Evolutionary conservation across 306 rosid genomes (phyloP), one percentile per base, ranked within the genome.

Genomic region (Myrica gale): DNA sequence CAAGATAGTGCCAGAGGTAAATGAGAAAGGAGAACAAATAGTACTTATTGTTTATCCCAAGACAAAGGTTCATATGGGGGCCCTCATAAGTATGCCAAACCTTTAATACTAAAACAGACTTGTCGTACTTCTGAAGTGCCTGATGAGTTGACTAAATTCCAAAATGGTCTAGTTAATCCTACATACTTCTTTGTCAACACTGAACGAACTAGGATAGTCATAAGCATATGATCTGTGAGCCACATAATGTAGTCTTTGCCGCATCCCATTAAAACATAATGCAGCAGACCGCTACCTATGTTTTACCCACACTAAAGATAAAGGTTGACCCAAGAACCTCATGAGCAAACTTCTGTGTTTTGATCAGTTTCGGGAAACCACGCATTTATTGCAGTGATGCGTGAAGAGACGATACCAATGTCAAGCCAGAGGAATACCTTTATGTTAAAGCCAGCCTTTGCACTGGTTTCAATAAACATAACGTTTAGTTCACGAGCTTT

Each of bases 401-500:
- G 48, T 72, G 53, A 37, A 46, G 53, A 57, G 53, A 68, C 56
- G 19, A 45, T 48, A 70, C 32, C 43, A 19, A 45, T 55, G 65
- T 19, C 43, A 21, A 62, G 42, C 41, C 42, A 45, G 41, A n/a
- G 52, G 46, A 21, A 50, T 81, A 81, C 88, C 81, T 84, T 78
- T 48, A 84, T 84, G 61, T 81, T 84, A 71, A 81, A 81, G 16
- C 83, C 83, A 65, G 81, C 83, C 66, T 84, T 84, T 67, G 85
- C 79, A 54, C 88, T 84, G 56, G 88, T 82, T 84, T 78, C 85
- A 75, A 81, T 74, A 67, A 81, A 84, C 85, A 84, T 78, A 73
- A 71, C 83, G 11, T 84, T 84, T 13, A 81, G 70, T 52, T 84
- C 87, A 39, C 78, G 88, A 39, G 88, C 78, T 67, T 81, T 81